A percentile compares a stretch with the other conserved stretches of the same genome.
Conservation (phyloP, 2,329 filamentous ascomycete species). For the Septoria linicola region DNA sequence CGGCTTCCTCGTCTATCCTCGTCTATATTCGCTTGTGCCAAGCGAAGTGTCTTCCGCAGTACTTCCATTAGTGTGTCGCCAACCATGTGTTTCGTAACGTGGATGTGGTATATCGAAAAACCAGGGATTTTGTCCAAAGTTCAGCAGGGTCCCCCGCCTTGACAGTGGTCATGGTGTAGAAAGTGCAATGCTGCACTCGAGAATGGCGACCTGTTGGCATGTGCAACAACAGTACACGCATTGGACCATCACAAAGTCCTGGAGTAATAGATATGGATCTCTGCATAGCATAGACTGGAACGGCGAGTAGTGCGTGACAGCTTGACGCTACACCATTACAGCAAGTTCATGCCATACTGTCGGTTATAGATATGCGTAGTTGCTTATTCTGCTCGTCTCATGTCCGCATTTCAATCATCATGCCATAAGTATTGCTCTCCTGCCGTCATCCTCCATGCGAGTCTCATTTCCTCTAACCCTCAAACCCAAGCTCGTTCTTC, state of each 20-base stretch:
- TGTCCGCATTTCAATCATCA: not conserved
- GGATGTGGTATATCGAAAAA: no score
- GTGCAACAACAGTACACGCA: no score
- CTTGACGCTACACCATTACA: no score
- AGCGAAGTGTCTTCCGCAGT: constrained; percentile 11
- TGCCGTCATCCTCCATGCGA: not conserved
- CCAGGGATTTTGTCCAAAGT: no score
- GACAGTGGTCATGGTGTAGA: no score
- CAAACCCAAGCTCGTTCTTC: constrained; percentile 68
- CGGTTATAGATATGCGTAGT: not conserved
- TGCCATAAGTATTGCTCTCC: not conserved
- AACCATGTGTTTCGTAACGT: not conserved
- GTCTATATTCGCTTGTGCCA: constrained; percentile 10
- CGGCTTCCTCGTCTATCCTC: constrained; percentile 6
- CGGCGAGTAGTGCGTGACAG: no score
- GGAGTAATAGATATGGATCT: no score
- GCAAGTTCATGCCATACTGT: not conserved
- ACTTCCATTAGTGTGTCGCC: constrained; percentile 12
- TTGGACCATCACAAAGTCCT: no score
- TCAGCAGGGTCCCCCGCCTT: no score
- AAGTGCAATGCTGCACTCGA: no score
- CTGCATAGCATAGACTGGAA: no score
- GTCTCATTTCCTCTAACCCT: constrained; percentile 53
- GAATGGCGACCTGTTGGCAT: no score
- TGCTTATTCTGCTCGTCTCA: not conserved